These are phyloP conservation scores for Fragaria vesca DNA, from an alignment of 306 rosid species.

Conservation along the genomic window DNA sequence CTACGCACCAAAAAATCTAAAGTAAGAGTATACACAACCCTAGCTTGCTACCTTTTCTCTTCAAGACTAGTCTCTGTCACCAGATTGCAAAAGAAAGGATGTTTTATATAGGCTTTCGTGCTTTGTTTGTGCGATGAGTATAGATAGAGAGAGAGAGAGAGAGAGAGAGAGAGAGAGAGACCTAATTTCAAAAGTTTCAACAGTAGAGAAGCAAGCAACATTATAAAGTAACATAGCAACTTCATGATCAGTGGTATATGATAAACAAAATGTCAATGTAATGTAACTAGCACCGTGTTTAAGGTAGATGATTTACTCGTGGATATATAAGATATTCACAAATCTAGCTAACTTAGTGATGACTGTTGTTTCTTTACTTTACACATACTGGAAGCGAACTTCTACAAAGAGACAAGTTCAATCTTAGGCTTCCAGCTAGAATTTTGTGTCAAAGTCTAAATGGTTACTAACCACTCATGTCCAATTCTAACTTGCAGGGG, in stretches of 20 bases:
- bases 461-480: neutral
- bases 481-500: neutral
- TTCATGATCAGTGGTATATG: neutral
- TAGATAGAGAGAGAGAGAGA: neutral
- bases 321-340: neutral
- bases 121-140: conserved; percentile 5
- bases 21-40: conserved; percentile 15
- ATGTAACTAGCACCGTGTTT: neutral
- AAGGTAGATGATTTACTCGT: neutral
- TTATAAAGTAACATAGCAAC: neutral
- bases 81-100: conserved; percentile 29
- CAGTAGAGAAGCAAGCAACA: neutral
- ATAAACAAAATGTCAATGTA: neutral
- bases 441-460: neutral
- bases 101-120: neutral
- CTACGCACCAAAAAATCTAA: neutral
- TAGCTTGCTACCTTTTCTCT: conserved; percentile 27
- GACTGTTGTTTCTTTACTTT: neutral
- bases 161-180: neutral
- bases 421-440: neutral
- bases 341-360: neutral
- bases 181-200: neutral
- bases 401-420: neutral
- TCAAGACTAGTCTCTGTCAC: conserved; percentile 44
- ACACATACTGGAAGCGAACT: neutral